phyloP scores from a whole-genome alignment of 2,329 filamentous ascomycete genomes.

The Hymenoscyphus infarciens region DNA sequence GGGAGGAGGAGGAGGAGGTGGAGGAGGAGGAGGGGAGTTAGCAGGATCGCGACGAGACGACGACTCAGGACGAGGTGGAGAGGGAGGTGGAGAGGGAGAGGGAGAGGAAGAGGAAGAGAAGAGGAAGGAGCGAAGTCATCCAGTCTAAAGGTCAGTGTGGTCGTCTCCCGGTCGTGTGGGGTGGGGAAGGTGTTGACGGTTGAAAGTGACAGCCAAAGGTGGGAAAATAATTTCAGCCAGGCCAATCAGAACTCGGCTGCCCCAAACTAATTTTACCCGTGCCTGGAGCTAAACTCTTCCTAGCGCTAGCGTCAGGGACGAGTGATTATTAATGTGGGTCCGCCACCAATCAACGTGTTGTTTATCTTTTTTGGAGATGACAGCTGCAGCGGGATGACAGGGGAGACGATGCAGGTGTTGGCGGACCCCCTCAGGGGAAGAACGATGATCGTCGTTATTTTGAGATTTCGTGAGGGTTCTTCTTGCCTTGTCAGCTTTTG shows the following conservation, averaged over 20 bases:
- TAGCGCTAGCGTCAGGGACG: not conserved
- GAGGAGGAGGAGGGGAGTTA: not conserved
- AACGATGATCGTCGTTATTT: not conserved
- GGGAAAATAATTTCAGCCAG: not conserved
- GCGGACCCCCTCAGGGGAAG: not conserved
- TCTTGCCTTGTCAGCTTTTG: not conserved
- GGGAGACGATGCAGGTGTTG: not conserved
- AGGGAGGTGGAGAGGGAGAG: not conserved
- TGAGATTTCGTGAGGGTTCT: not conserved
- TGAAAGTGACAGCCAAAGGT: not conserved
- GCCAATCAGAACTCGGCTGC: not conserved
- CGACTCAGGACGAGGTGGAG: not conserved
- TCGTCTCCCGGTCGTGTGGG: not conserved
- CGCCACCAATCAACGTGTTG: not conserved
- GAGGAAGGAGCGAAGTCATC: not conserved
- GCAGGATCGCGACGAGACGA: conserved; percentile 1
- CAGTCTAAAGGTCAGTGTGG: not conserved
- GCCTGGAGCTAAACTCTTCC: not conserved
- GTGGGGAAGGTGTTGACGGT: not conserved
- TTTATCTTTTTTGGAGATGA: not conserved
- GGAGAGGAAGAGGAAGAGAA: not conserved
- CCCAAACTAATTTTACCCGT: not conserved
- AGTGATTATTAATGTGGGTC: not conserved
- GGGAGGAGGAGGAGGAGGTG: not conserved
- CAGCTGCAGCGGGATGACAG: not conserved